Evolutionary conservation across 2,329 filamentous ascomycete genomes (phyloP).

Genomic region (Coccinonectria pachysandricola): DNA sequence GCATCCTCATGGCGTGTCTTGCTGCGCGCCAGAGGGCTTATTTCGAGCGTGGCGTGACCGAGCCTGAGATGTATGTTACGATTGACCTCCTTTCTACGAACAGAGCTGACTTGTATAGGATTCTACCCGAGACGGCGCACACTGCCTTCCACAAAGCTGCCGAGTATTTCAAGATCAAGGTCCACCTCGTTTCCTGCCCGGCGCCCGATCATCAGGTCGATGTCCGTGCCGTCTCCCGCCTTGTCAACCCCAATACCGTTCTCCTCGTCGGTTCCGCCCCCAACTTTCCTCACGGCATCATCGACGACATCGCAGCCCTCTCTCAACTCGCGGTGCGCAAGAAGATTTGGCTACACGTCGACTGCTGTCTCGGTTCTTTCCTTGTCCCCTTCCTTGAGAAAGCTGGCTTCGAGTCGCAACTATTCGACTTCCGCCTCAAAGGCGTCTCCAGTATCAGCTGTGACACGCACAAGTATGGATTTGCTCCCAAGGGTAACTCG

Average conservation of each 20-base stretch:
- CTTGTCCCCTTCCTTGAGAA: slow-evolving; percentile 83
- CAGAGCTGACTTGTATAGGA: slow-evolving; percentile 45
- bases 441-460: slow-evolving; percentile 93
- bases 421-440: slow-evolving; percentile 87
- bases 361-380: slow-evolving; percentile 96
- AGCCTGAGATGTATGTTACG: slow-evolving; percentile 76
- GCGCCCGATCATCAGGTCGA: slow-evolving; percentile 80
- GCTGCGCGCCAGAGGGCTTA: slow-evolving; percentile 84
- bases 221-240: slow-evolving; percentile 62
- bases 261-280: slow-evolving; percentile 89
- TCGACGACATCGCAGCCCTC: slow-evolving; percentile 82
- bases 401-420: slow-evolving; percentile 81
- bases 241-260: slow-evolving; percentile 90
- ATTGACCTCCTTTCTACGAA: background rate
- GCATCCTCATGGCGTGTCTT: slow-evolving; percentile 90
- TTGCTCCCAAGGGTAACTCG: slow-evolving; percentile 95
- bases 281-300: slow-evolving; percentile 97
- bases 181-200: slow-evolving; percentile 80
- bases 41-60: slow-evolving; percentile 72
- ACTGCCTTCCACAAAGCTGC: slow-evolving; percentile 94
- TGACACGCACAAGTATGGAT: slow-evolving; percentile 98
- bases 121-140: slow-evolving; percentile 88
- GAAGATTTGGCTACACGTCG: slow-evolving; percentile 82
- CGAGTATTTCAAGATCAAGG: slow-evolving; percentile 93
- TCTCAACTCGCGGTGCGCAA: slow-evolving; percentile 73